Conservation (phyloP, 2,329 filamentous ascomycete species). For the Bertia moriformis region DNA sequence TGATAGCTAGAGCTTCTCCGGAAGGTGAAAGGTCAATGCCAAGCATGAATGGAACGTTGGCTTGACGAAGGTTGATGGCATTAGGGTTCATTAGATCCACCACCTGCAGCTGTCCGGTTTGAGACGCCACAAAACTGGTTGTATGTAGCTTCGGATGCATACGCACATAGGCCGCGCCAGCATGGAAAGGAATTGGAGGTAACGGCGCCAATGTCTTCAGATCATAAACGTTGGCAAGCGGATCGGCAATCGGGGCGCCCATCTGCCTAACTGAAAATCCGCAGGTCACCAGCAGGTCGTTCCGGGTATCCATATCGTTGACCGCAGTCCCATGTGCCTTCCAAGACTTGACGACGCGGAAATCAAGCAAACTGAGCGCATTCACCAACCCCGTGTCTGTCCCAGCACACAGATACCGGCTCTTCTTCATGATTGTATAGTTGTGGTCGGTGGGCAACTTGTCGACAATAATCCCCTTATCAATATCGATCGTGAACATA, state of each 20-base stretch:
- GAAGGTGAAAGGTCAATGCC: slow-evolving; percentile 57
- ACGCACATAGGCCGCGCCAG: slow-evolving; percentile 82
- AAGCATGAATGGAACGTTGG: slow-evolving; percentile 48
- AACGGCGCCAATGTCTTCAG: slow-evolving; percentile 79
- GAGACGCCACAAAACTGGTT: slow-evolving; percentile 84
- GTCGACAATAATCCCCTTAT: slow-evolving; percentile 58
- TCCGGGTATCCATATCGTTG: slow-evolving; percentile 93
- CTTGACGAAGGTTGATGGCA: slow-evolving; percentile 52
- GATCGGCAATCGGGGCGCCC: slow-evolving; percentile 70
- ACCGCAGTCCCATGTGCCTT: slow-evolving; percentile 78
- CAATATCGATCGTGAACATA: slow-evolving; percentile 65
- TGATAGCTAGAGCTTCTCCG: slow-evolving; percentile 54
- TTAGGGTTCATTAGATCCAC: slow-evolving; percentile 77
- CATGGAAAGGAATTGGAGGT: slow-evolving; percentile 80
- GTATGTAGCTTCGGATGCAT: slow-evolving; percentile 95
- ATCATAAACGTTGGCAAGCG: slow-evolving; percentile 89
- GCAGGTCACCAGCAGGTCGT: slow-evolving; percentile 89
- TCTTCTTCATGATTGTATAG: slow-evolving; percentile 85
- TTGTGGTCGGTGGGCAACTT: slow-evolving; percentile 58
- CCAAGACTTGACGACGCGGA: slow-evolving; percentile 73
- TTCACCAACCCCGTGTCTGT: slow-evolving; percentile 72
- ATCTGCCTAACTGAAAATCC: slow-evolving; percentile 77
- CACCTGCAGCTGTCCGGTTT: slow-evolving; percentile 84
- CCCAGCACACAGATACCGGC: slow-evolving; percentile 81
- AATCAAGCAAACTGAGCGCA: slow-evolving; percentile 66